Evolutionary conservation across 1,284 basidiomycete species (phyloP).

Genomic region (Leccinum proliferum): DNA sequence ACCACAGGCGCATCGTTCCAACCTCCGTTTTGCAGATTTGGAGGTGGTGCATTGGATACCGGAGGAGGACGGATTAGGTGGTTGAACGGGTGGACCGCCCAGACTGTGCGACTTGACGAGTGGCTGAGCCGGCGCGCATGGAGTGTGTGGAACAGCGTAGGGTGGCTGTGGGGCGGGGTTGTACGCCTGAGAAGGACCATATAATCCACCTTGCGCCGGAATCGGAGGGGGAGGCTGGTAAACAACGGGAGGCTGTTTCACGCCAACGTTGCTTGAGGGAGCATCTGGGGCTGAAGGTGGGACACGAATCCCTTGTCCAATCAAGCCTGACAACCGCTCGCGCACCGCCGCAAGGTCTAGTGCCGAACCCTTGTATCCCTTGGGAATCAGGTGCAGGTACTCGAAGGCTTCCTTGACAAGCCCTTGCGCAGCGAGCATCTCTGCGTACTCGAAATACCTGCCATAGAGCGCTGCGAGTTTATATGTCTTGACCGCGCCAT

Average conservation of each 20-base stretch:
- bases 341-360: conserved; percentile 59
- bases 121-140: conserved; percentile 25
- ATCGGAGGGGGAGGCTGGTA: conserved; percentile 8
- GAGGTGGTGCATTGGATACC: conserved; percentile 32
- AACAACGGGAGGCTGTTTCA: conserved; percentile 8
- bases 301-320: conserved; percentile 25
- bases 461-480: conserved; percentile 88
- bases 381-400: conserved; percentile 80
- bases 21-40: conserved; percentile 66
- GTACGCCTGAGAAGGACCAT: conserved; percentile 10
- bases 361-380: conserved; percentile 67
- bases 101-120: conserved; percentile 12
- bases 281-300: conserved; percentile 20
- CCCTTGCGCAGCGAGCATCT: conserved; percentile 88
- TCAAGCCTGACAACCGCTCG: conserved; percentile 54
- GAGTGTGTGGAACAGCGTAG: conserved; percentile 30
- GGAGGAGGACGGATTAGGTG: conserved; percentile 15
- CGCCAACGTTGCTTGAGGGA: conserved; percentile 20
- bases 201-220: conserved; percentile 12
- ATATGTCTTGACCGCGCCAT: conserved; percentile 62
- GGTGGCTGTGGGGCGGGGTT: conserved; percentile 10
- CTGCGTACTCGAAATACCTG: conserved; percentile 93
- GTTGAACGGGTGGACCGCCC: conserved; percentile 19
- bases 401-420: conserved; percentile 78
- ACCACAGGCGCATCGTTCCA: conserved; percentile 87